Base-by-base conservation (phyloP, 345 rosid species). In the Euphorbia pulcherrima region DNA sequence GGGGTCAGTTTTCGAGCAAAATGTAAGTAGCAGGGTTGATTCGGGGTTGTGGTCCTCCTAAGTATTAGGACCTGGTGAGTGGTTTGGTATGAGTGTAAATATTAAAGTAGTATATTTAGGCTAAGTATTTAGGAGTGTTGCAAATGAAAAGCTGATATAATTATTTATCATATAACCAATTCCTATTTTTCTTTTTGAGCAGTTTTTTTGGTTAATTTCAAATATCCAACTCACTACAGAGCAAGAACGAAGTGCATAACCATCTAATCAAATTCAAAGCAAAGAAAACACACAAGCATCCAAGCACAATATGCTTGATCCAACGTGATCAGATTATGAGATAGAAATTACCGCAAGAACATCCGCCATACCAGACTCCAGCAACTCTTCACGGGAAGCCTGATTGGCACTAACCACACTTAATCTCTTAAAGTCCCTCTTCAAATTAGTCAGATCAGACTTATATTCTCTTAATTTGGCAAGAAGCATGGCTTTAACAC, bases 391-490 rank as follows among this genome's bases (percentile, higher is more conserved):
- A 23, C 82, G 92, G 16, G 86, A 68, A 78, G 83, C 80, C 65
- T 76, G 87, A 60, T 61, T 75, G 71, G 77, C 71, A 75, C 84
- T 78, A 40, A 86, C 71, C 14, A 90, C 82, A 2, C 85, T 72
- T 40, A 82, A 64, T 72, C 92, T 85, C 71, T 88, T 86, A 59
- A 85, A 79, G 46, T 92, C 97, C 80, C 83, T 85, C 85, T 92
- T 92, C 82, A 92, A 60, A 76, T 87, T 89, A 72, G 72, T 89
- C 52, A 92, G 79, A 69, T 92, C 93, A 68, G 96, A 83, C 63
- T 92, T 92, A 75, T 92, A 92, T 58, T 89, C 97, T 79, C 96
- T 86, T 53, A 89, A 79, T 77, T 92, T 92, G 14, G 97, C 92
- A 68, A 92, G 92, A 68, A 88, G 84, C 78, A 80, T 79, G 26